These are phyloP conservation scores for Teratosphaeria gauchensis DNA, from an alignment of 2,329 filamentous ascomycete species.

Conservation along the genomic window DNA sequence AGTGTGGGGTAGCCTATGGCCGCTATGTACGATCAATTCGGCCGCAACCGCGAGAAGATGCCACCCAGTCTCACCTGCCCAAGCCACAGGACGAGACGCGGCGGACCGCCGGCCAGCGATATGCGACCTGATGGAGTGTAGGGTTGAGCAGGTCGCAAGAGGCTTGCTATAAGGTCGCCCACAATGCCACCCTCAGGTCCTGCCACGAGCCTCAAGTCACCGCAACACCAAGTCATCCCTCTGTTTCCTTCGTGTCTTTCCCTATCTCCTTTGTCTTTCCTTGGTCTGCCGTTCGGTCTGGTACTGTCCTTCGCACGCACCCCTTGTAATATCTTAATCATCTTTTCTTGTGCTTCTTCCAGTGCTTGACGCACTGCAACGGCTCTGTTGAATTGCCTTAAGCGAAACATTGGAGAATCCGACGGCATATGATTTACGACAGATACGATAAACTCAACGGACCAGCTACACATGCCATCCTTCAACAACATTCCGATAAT, in stretches of 20 bases:
- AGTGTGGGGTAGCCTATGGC: neutral
- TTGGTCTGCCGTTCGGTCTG: constrained; percentile 21
- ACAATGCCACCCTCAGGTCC: constrained; percentile 1
- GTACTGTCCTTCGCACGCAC: constrained; percentile 12
- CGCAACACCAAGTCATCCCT: constrained; percentile 1
- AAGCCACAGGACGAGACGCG: neutral
- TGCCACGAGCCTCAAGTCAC: neutral
- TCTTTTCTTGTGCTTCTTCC: constrained; percentile 10
- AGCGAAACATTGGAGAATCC: neutral
- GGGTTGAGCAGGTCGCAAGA: neutral
- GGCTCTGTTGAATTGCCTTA: constrained; percentile 1
- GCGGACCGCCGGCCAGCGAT: neutral
- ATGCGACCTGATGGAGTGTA: constrained; percentile 1
- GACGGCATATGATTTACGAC: constrained; percentile 4
- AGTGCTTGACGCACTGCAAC: constrained; percentile 17
- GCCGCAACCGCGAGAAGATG: neutral
- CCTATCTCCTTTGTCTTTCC: constrained; percentile 24
- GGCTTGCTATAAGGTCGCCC: constrained; percentile 5
- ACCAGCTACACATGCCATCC: constrained; percentile 17
- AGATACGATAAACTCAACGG: constrained; percentile 1
- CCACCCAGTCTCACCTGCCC: neutral
- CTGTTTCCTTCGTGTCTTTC: constrained; percentile 13
- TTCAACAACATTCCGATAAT: constrained; percentile 27
- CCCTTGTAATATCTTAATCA: constrained; percentile 9
- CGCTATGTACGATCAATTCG: neutral